These are phyloP conservation scores for Cladosporium sp. DNA, from an alignment of 2,329 filamentous ascomycete species.

Conservation along the genomic window DNA sequence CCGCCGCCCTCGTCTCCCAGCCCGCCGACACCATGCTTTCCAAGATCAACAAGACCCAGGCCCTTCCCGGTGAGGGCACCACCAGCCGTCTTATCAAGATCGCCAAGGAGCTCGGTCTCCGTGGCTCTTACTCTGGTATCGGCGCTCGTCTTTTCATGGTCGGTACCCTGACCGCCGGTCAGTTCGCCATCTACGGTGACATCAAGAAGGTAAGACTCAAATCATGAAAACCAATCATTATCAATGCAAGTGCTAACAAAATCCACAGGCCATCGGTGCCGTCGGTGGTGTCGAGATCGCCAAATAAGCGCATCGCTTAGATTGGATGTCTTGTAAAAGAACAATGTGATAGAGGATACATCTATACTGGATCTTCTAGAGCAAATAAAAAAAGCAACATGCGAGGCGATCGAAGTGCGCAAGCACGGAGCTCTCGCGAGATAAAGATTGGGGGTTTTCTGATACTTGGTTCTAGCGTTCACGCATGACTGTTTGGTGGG, in stretches of 20 bases:
- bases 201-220: conserved; percentile 55
- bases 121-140: conserved; percentile 73
- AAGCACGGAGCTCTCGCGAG: neutral
- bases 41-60: conserved; percentile 96
- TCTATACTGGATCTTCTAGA: conserved; percentile 5
- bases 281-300: conserved; percentile 70
- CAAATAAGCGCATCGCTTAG: conserved; percentile 16
- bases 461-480: conserved; percentile 12
- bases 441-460: neutral
- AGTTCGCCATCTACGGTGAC: conserved; percentile 86
- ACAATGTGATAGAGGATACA: conserved; percentile 6
- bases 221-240: neutral
- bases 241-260: conserved; percentile 9
- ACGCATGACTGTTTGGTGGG: conserved; percentile 11
- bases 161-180: conserved; percentile 69
- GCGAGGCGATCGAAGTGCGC: neutral
- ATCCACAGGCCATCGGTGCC: conserved; percentile 50
- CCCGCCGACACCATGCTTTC: conserved; percentile 89
- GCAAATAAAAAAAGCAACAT: neutral
- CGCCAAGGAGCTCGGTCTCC: conserved; percentile 73
- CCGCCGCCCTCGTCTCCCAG: conserved; percentile 80
- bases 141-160: conserved; percentile 74
- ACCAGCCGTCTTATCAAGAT: conserved; percentile 80
- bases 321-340: neutral
- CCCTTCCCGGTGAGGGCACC: conserved; percentile 78